Evolutionary conservation across 768 basidiomycete species (phyloP).

Genomic region (Leccinum uliginosum): DNA sequence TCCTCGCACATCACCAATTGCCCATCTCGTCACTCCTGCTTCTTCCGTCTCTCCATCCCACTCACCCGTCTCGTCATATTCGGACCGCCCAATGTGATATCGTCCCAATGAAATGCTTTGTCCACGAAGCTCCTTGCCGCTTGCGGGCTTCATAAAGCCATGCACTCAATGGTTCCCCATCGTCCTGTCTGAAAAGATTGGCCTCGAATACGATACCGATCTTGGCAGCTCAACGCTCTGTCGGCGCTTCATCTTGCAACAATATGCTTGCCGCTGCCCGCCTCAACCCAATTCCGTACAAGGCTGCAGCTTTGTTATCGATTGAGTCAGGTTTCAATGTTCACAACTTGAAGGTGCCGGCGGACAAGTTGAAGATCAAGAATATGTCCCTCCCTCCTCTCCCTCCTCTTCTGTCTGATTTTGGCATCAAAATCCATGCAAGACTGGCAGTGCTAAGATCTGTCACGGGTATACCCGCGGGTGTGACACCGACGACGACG

Average conservation of each 20-base stretch:
- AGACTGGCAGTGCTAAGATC: too few relatives aligned
- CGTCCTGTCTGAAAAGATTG: conserved; percentile 51
- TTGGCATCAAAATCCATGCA: conserved; percentile 91
- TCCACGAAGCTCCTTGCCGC: conserved; percentile 83
- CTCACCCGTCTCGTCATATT: conserved; percentile 29
- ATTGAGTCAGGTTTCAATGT: conserved; percentile 11
- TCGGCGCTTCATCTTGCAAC: conserved; percentile 12
- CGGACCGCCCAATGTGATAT: conserved; percentile 32
- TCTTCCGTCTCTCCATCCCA: conserved; percentile 39
- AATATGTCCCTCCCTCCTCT: conserved; percentile 29
- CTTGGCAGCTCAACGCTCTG: conserved; percentile 14
- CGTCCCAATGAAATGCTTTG: conserved; percentile 68
- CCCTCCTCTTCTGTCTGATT: conserved; percentile 70
- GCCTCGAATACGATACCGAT: conserved; percentile 39
- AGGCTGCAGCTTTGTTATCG: conserved; percentile 15
- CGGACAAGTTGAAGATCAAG: conserved; percentile 11
- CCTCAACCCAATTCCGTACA: conserved; percentile 28
- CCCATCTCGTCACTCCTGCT: conserved; percentile 55
- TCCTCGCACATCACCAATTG: conserved; percentile 31
- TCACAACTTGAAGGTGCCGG: conserved; percentile 5
- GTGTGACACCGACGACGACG: too few relatives aligned
- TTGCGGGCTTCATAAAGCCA: conserved; percentile 80
- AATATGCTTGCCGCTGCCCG: conserved; percentile 42
- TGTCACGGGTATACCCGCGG: too few relatives aligned
- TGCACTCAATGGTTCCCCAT: conserved; percentile 65